Evolutionary conservation across 1,284 basidiomycete species (phyloP).

Genomic region (Hortiboletus rubellus): DNA sequence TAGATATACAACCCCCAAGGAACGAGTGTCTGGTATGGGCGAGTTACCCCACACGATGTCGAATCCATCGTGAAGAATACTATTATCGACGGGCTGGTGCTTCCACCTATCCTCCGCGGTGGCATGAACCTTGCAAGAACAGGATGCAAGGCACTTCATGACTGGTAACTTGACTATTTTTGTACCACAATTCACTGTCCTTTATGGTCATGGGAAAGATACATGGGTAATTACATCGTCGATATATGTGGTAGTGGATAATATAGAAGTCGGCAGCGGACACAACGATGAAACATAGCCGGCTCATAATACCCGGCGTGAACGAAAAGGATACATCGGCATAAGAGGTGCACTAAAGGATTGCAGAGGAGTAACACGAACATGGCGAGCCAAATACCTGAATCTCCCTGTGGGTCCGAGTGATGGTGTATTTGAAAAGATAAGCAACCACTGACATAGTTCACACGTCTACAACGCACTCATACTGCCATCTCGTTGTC

Average conservation of each 20-base stretch:
- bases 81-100: slow-evolving; percentile 77
- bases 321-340: slow-evolving; percentile 8
- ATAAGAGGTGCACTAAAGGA: not conserved
- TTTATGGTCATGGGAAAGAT: slow-evolving; percentile 1
- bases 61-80: slow-evolving; percentile 86
- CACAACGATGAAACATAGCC: slow-evolving; percentile 8
- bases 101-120: slow-evolving; percentile 81
- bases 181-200: not conserved
- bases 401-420: slow-evolving; percentile 23
- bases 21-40: slow-evolving; percentile 88
- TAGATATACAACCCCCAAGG: slow-evolving; percentile 88
- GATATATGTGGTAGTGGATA: slow-evolving; percentile 30
- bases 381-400: slow-evolving; percentile 8
- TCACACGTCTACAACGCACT: slow-evolving; percentile 12
- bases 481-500: slow-evolving; percentile 44
- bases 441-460: slow-evolving; percentile 7
- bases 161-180: slow-evolving; percentile 55
- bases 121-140: slow-evolving; percentile 73
- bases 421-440: slow-evolving; percentile 1
- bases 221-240: slow-evolving; percentile 27
- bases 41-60: slow-evolving; percentile 86
- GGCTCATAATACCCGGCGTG: slow-evolving; percentile 7
- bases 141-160: slow-evolving; percentile 65
- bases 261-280: slow-evolving; percentile 20
- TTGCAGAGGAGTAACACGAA: slow-evolving; percentile 11